Base-by-base conservation (phyloP, 495 filamentous ascomycete species). In the Neurospora sp. region DNA sequence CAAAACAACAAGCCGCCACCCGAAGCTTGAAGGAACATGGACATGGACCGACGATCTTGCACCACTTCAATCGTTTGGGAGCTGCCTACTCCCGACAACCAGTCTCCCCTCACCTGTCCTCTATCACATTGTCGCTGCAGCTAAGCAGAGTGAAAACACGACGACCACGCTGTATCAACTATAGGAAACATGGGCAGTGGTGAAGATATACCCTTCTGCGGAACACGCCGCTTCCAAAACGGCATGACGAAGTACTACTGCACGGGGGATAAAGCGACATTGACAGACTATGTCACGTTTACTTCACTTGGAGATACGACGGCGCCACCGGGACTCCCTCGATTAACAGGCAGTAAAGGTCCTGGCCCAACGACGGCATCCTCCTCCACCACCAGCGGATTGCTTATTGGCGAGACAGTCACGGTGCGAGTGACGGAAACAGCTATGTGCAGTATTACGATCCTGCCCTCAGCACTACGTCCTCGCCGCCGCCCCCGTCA, bases 301-400 rank as follows among this genome's bases (percentile, higher is more conserved):
- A 72, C 71, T 18, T 65, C 53, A 4, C 53, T 39, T n/a, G 71
- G 71, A 31, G 27, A 68, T 2, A 72, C 47, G 4, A 68, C 45
- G 16, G 71, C 16, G 5, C 40, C 2, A 14, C 12, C 39, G 3
- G 53, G 35, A 8, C 35, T 68, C 16, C 53, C 71, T 14, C 18
- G 22, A 8, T 59, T 72, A 38, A 69, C 71, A n/a, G 71, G 71
- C 37, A n/a, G 27, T 8, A 72, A 69, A 39, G 71, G 59, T n/a
- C 71, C 71, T 18, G 47, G 39, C 35, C 47, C 16, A 41, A 38
- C n/a, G n/a, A 71, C 69, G 2, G 18, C 16, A 42, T 47, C 44
- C n/a, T 20, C 44, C 44, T 20, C 20, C 9, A 22, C 45, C 45
- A 45, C 45, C 8, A 53, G 45, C 20, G 45, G 20, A 53, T 53